Conservation (phyloP, 1,139 yeast species). For the Zygoascus meyerae region DNA sequence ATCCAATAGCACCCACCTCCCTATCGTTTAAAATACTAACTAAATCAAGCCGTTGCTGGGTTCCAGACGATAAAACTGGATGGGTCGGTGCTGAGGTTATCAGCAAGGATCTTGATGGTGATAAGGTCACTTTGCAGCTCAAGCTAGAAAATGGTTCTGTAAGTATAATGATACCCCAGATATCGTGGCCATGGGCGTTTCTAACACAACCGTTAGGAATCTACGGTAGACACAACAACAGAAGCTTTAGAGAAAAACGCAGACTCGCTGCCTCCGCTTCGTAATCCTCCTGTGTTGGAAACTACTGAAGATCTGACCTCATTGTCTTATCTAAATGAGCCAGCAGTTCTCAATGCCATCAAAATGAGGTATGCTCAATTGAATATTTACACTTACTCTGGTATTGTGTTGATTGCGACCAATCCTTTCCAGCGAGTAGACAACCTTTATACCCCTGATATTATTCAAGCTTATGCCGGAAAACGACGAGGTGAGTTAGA, state of each 20-base stretch:
- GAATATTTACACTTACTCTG: slow-evolving; percentile 91
- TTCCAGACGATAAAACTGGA: slow-evolving; percentile 79
- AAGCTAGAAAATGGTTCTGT: slow-evolving; percentile 52
- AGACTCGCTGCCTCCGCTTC: slow-evolving; percentile 55
- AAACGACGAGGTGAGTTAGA: slow-evolving; percentile 89
- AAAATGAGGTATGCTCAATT: slow-evolving; percentile 82
- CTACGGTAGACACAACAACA: slow-evolving; percentile 26
- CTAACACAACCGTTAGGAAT: slow-evolving; percentile 17
- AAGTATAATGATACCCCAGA: slow-evolving; percentile 12
- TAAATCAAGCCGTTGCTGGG: slow-evolving; percentile 72
- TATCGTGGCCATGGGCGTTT: neutral
- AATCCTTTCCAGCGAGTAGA: slow-evolving; percentile 94
- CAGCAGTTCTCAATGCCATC: slow-evolving; percentile 88
- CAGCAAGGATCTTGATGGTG: slow-evolving; percentile 43
- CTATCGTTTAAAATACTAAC: neutral
- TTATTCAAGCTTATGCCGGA: slow-evolving; percentile 91
- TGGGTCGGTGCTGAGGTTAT: slow-evolving; percentile 88
- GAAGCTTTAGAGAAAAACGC: slow-evolving; percentile 44
- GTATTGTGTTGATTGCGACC: slow-evolving; percentile 93
- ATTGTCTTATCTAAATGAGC: slow-evolving; percentile 88
- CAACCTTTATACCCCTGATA: slow-evolving; percentile 83
- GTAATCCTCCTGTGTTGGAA: slow-evolving; percentile 92
- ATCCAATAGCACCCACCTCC: neutral
- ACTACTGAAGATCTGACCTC: slow-evolving; percentile 93
- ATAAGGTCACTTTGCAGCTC: slow-evolving; percentile 53